Conservation (phyloP, 768 basidiomycete genomes). For the Tulasnella sp. region DNA sequence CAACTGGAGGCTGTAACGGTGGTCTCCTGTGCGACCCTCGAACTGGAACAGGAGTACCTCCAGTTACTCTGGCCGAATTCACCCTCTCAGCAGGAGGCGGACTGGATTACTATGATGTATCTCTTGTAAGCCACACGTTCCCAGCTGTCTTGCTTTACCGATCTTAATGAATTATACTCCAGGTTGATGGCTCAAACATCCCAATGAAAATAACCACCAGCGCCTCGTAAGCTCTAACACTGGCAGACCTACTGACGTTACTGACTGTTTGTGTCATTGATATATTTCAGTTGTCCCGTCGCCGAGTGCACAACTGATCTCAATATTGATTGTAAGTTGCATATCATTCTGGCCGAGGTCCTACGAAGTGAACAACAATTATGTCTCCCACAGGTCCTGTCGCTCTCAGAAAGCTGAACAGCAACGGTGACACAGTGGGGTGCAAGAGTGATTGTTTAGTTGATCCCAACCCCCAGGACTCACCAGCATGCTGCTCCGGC, state of each 20-base stretch:
- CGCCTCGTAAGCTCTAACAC: neutral
- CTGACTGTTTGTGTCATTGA: neutral
- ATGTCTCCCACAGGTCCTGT: neutral
- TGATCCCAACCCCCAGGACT: constrained; percentile 18
- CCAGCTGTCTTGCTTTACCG: too few species aligned
- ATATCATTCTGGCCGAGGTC: too few species aligned
- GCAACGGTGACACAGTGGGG: constrained; percentile 19
- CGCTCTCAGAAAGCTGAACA: constrained; percentile 9
- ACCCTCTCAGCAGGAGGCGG: constrained; percentile 15
- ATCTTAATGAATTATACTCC: too few species aligned
- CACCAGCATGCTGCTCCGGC: constrained; percentile 20
- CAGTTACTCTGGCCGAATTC: constrained; percentile 19
- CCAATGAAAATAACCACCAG: constrained; percentile 17
- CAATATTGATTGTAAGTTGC: neutral
- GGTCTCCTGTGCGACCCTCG: constrained; percentile 29
- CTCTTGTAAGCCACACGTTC: too few species aligned
- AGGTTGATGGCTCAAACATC: constrained; percentile 19
- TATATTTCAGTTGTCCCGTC: neutral
- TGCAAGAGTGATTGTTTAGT: constrained; percentile 20
- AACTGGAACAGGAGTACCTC: constrained; percentile 28
- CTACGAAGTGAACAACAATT: too few species aligned
- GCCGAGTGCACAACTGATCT: constrained; percentile 5
- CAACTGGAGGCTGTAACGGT: constrained; percentile 25
- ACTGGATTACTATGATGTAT: constrained; percentile 16
- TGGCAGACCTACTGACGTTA: neutral